A percentile compares a stretch with the other conserved stretches of the same genome.
Evolutionary conservation across 345 rosid species (phyloP).

Genomic region (Eucalyptus victrix): DNA sequence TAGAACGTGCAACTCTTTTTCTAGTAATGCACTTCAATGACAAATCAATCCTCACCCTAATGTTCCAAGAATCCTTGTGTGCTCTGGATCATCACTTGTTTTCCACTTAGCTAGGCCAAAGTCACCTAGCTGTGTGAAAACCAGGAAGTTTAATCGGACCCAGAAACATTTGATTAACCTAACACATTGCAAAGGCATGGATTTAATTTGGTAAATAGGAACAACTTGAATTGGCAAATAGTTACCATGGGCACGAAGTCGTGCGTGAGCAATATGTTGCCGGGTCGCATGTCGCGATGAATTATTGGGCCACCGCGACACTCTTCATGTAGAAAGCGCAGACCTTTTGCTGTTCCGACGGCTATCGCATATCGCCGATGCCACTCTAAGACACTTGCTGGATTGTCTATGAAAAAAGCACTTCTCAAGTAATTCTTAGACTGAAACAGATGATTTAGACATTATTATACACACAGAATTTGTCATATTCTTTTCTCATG

Average conservation of each 20-base stretch:
- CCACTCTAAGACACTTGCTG: slow-evolving; percentile 38
- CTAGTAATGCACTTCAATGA: background rate
- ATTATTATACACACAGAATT: background rate
- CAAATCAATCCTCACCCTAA: slow-evolving; percentile 26
- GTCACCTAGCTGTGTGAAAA: slow-evolving; percentile 41
- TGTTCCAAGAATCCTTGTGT: slow-evolving; percentile 52
- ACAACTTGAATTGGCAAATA: background rate
- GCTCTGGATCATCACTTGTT: slow-evolving; percentile 27
- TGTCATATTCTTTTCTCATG: background rate
- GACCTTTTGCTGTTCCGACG: slow-evolving; percentile 48
- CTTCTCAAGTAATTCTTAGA: background rate
- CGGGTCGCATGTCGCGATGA: slow-evolving; percentile 48
- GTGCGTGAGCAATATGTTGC: slow-evolving; percentile 56
- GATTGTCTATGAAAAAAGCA: slow-evolving; percentile 1
- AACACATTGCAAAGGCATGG: background rate
- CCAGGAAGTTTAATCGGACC: background rate
- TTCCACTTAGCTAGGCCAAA: slow-evolving; percentile 68
- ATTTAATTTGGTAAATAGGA: background rate
- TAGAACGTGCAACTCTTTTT: background rate
- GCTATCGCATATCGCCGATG: slow-evolving; percentile 44
- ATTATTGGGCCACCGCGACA: slow-evolving; percentile 54
- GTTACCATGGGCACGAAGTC: slow-evolving; percentile 58
- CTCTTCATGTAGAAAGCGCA: slow-evolving; percentile 54
- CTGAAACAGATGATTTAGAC: background rate
- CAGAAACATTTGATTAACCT: background rate